A percentile compares a stretch with the other conserved stretches of the same genome.
Evolutionary conservation across 345 rosid genomes (phyloP).

Genomic region (Salix suchowensis): DNA sequence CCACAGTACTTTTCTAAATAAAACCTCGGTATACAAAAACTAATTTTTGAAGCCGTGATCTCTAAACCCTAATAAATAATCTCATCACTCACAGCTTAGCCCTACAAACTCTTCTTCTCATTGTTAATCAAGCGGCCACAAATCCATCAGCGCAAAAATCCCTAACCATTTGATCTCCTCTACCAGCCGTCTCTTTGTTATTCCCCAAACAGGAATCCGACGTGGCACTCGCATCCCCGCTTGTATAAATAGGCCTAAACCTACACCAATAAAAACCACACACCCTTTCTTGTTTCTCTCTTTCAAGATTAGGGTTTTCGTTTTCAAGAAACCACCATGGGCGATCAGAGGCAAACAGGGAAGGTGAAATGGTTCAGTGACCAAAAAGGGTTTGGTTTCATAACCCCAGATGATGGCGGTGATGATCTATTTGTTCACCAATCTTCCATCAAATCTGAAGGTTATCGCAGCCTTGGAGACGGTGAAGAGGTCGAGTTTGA

Average conservation of each 20-base stretch:
- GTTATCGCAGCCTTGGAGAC: slow-evolving; percentile 27
- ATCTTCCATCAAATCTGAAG: slow-evolving; percentile 27
- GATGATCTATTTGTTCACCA: slow-evolving; percentile 36
- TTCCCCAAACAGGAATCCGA: not conserved
- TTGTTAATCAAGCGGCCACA: slow-evolving; percentile 3
- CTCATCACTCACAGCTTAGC: not conserved
- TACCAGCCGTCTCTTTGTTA: not conserved
- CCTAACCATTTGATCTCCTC: slow-evolving; percentile 20
- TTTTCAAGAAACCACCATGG: not conserved
- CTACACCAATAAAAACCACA: not conserved
- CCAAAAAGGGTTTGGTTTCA: slow-evolving; percentile 34
- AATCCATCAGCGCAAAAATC: not conserved
- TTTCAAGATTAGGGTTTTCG: not conserved
- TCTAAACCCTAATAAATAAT: no score
- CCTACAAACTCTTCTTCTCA: not conserved
- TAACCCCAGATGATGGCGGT: slow-evolving; percentile 26
- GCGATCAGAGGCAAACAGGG: slow-evolving; percentile 18
- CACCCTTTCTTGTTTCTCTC: not conserved
- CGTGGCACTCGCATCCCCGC: slow-evolving; percentile 14
- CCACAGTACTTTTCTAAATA: no score
- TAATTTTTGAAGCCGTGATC: no score
- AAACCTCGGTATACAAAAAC: no score
- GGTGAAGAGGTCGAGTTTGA: slow-evolving; percentile 29
- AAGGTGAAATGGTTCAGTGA: slow-evolving; percentile 35
- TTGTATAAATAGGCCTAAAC: slow-evolving; percentile 5